Base-by-base conservation (phyloP, 2,329 filamentous ascomycete species). In the Colletotrichum plurivorum region DNA sequence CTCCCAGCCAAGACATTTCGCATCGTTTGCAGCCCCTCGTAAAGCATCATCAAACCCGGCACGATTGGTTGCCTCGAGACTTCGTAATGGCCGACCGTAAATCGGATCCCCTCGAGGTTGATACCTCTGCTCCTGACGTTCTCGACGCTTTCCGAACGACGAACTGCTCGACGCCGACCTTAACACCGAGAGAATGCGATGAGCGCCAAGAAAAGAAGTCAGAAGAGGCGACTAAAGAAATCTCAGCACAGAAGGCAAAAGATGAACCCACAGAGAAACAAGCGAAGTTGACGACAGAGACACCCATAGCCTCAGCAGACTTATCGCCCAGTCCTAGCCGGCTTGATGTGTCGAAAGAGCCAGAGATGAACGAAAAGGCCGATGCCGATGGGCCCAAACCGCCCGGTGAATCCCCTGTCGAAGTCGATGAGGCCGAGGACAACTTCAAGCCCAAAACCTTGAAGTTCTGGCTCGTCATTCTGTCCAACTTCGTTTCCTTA, bases 381-480 rank as follows among this genome's bases (percentile, higher is more conserved):
- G 63, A 70, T 25, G 16, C 57, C n/a, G 6, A 43, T 43, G 41
- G 67, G 68, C 3, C 31, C 45, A 60, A 59, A 2, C 45, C 27
- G 15, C 12, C 46, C 46, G 7, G 36, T 8, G 10, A 52, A 22
- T 2, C 31, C 48, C 4, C 63, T 12, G 36, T 54, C 6, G 56
- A 63, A 10, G 22, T 70, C n/a, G 67, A 70, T 20, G 67, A 70
- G 46, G 63, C 67, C n/a, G 67, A 70, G 39, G 76, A 81, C 36
- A 83, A 86, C 63, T 89, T 84, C 78, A 78, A 85, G 67, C 87
- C 87, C 13, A 85, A 82, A 75, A 87, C 82, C 9, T 61, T 86
- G 69, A 84, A 83, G 72, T 89, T 89, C 73, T 89, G 87, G 87
- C 80, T 87, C 71, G 82, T 87, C 53, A 80, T 89, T 9, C 45